Evolutionary conservation across 1,284 basidiomycete species (phyloP).

Genomic region (Tylopilus sp.): DNA sequence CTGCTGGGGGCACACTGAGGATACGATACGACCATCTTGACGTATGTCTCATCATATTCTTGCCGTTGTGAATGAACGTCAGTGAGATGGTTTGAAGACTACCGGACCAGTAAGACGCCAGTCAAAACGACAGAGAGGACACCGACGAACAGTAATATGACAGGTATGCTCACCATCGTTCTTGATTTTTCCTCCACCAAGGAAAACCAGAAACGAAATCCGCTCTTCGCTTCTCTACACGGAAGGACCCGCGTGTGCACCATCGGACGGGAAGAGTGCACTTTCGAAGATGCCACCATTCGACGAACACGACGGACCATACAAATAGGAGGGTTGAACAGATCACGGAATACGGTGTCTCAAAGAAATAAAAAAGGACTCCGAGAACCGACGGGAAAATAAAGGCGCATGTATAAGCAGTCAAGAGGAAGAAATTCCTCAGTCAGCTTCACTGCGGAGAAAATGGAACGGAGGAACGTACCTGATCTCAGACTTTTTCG

Average conservation of each 20-base stretch:
- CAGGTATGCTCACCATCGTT: conserved; percentile 73
- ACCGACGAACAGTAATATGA: conserved; percentile 75
- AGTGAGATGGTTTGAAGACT: too few relatives aligned
- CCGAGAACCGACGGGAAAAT: conserved; percentile 68
- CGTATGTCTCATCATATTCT: too few relatives aligned
- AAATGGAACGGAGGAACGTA: conserved; percentile 13
- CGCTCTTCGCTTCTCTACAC: conserved; percentile 74
- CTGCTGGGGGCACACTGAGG: too few relatives aligned
- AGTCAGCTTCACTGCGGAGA: background rate
- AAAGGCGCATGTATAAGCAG: conserved; percentile 78
- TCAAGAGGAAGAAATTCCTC: conserved; percentile 80
- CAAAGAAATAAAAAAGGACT: conserved; percentile 60
- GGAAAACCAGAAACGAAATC: conserved; percentile 58
- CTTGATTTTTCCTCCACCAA: conserved; percentile 78
- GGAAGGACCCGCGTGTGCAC: conserved; percentile 74
- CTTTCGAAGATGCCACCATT: conserved; percentile 86
- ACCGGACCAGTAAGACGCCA: too few relatives aligned
- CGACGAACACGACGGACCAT: conserved; percentile 85
- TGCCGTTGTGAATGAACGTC: too few relatives aligned
- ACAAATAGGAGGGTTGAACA: conserved; percentile 76
- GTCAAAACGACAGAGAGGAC: conserved; percentile 73
- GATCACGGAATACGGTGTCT: conserved; percentile 69
- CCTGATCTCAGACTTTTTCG: conserved; percentile 43
- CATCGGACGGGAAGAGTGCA: conserved; percentile 77
- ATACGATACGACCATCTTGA: too few relatives aligned